Base-by-base conservation (phyloP, 2,329 filamentous ascomycete species). In the Calonectria ilicicola region DNA sequence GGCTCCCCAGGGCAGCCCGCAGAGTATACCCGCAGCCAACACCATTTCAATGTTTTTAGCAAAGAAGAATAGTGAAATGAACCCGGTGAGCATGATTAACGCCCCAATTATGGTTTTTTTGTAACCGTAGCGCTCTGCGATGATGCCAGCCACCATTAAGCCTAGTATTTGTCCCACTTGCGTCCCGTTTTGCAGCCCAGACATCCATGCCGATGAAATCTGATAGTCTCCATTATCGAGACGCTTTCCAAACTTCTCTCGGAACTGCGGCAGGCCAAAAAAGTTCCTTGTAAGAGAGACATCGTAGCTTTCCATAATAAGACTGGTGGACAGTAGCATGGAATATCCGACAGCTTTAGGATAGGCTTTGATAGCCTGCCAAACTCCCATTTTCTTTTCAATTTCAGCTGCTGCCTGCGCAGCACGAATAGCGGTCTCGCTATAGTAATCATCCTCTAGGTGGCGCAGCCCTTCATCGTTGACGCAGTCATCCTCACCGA, bases 151-250 rank as follows among this genome's bases (percentile, higher is more conserved):
- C 47, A 86, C 64, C 29, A 85, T 78, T 2, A 87, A 80, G 0
- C 88, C 88, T 3, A 87, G n/a, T 21, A 89, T 86, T 46, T 85
- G 83, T 10, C 87, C 88, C 19, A 86, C 82, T 8, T 83, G 79
- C 3, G 83, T 82, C 6, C 82, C 86, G 49, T 85, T 86, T 46
- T 81, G 81, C 1, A 89, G 80, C 0, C 83, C 85, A 5, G 86
- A 83, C 77, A 88, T 86, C 87, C 88, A 89, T 3, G 82, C 75
- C 0, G 85, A 83, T 2, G 84, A 81, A 26, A 90, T 80, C 72
- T 87, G 80, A 56, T 79, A 79, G 9, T 75, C 75, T 21, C 79
- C 79, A 27, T 76, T 56, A 9, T 68, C 73, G 23, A 78, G 75
- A 26, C 77, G 72, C 60, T 78, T 74, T 9, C 81, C 81, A 49